These are phyloP conservation scores for Tetraselmis chui DNA, from an alignment of 139 green algal genomes.

Conservation along the genomic window DNA sequence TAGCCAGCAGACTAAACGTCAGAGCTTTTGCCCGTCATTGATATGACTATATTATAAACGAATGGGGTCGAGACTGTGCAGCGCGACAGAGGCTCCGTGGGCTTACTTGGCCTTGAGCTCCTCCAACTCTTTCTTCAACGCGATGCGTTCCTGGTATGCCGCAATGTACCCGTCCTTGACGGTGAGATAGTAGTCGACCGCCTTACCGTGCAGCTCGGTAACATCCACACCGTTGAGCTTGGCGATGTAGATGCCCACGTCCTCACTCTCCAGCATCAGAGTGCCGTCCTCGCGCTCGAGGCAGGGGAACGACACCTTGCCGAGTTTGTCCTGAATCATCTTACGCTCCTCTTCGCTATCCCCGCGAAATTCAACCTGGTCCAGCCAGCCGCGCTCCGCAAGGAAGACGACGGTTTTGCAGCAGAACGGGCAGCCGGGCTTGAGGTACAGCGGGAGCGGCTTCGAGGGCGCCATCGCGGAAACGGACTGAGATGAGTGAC, in stretches of 20 bases:
- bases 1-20: too few species aligned
- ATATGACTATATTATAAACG: too few species aligned
- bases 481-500: too few species aligned
- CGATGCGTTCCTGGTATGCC: not conserved
- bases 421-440: not conserved
- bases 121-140: too few species aligned
- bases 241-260: not conserved
- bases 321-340: not conserved
- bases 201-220: not conserved
- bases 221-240: not conserved
- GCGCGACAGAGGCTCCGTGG: not conserved
- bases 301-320: not conserved
- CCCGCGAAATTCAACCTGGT: not conserved
- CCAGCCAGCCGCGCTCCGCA: not conserved
- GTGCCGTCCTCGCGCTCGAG: not conserved
- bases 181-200: too few species aligned
- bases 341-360: not conserved
- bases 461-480: too few species aligned
- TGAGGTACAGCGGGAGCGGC: not conserved
- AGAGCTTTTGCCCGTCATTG: too few species aligned
- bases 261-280: not conserved
- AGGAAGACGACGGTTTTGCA: not conserved
- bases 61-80: not conserved
- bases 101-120: too few species aligned
- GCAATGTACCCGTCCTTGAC: too few species aligned